Percentiles rank a stretch among this genome's conserved stretches.
phyloP scores from a whole-genome alignment of 352 stramenopile species.

The Phytophthora quininea region DNA sequence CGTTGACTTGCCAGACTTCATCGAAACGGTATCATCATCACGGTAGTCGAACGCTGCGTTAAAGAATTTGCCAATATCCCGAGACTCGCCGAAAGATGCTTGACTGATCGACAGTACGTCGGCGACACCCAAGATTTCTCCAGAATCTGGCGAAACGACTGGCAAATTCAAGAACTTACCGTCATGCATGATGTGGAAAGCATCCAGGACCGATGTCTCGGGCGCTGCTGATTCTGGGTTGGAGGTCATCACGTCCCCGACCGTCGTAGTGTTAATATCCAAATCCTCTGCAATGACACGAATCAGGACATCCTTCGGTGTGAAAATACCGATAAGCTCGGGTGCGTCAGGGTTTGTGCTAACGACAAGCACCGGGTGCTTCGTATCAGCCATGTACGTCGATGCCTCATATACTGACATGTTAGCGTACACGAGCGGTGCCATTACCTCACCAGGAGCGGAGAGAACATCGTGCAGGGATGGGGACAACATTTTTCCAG shows the following conservation, averaged over 20 bases:
- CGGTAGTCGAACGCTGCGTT: constrained; percentile 82
- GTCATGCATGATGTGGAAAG: constrained; percentile 98
- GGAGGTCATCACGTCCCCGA: constrained; percentile 95
- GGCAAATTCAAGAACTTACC: constrained; percentile 97
- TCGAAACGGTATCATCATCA: constrained; percentile 57
- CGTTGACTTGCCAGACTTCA: constrained; percentile 57
- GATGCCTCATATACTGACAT: constrained; percentile 78
- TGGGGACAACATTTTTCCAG: constrained; percentile 88
- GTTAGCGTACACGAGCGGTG: constrained; percentile 74
- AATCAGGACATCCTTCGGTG: constrained; percentile 97
- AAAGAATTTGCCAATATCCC: constrained; percentile 82
- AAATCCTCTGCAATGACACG: constrained; percentile 93
- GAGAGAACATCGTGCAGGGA: constrained; percentile 80
- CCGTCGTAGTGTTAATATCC: constrained; percentile 85
- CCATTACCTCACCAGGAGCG: constrained; percentile 62
- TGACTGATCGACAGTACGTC: constrained; percentile 84
- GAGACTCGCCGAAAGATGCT: constrained; percentile 78
- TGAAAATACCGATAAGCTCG: constrained; percentile 96
- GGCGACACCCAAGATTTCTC: constrained; percentile 80
- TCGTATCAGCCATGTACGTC: constrained; percentile 76
- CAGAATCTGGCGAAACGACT: constrained; percentile 84
- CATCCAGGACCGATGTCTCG: constrained; percentile 95
- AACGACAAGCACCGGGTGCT: constrained; percentile 81
- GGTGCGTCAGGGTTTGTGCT: constrained; percentile 53
- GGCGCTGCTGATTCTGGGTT: constrained; percentile 94